A percentile compares a stretch with the other conserved stretches of the same genome.
Evolutionary conservation across 2,329 filamentous ascomycete species (phyloP).

Genomic region (Paraphaeosphaeria sporulosa): DNA sequence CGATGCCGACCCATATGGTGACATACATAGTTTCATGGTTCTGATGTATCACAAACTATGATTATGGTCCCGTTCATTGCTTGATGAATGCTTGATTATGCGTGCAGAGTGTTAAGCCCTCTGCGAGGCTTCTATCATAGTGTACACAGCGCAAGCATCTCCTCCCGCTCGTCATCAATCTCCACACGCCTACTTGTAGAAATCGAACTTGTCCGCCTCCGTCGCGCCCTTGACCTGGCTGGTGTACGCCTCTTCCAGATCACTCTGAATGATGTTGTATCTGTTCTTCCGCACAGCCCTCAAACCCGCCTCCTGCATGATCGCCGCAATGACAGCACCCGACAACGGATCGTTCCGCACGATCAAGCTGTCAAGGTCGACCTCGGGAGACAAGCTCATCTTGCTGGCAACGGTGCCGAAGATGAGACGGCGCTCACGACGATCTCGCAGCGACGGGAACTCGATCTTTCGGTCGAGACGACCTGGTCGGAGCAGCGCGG

Average conservation of each 20-base stretch:
- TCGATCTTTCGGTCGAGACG: conserved; percentile 98
- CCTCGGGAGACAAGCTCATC: conserved; percentile 97
- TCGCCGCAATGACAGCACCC: conserved; percentile 94
- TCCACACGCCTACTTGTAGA: conserved; percentile 44
- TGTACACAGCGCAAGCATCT: conserved; percentile 11
- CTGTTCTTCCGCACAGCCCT: conserved; percentile 95
- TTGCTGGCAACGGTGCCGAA: conserved; percentile 96
- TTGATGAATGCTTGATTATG: conserved; percentile 7
- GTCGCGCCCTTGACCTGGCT: conserved; percentile 89
- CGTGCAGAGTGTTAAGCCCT: conserved; percentile 6
- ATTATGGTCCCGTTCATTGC: not conserved
- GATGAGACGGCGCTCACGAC: conserved; percentile 93
- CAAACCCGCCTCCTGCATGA: conserved; percentile 98
- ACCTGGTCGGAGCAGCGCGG: conserved; percentile 90
- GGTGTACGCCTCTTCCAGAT: conserved; percentile 96
- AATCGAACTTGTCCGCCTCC: conserved; percentile 82
- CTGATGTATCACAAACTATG: not conserved
- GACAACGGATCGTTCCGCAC: conserved; percentile 95
- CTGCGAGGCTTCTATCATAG: conserved; percentile 4
- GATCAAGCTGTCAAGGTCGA: conserved; percentile 94
- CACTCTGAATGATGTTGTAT: conserved; percentile 98
- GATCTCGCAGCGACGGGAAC: conserved; percentile 93
- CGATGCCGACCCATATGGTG: not conserved
- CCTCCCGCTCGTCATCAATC: not conserved
- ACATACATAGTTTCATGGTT: not conserved